Percentiles rank a stretch among this genome's conserved stretches.
Conservation (phyloP, 306 rosid species). For the Inga laurina region DNA sequence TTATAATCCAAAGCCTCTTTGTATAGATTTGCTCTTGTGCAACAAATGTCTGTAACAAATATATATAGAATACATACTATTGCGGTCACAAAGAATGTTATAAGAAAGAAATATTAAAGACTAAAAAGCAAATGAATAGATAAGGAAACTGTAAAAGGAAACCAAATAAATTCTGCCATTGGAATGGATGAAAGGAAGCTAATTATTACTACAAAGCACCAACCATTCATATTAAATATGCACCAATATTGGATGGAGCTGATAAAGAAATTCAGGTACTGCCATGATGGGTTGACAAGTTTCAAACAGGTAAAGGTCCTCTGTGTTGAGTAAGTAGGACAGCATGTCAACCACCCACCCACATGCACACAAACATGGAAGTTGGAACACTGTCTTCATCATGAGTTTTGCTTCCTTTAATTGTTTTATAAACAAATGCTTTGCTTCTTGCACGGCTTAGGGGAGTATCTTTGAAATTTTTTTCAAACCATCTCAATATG, state of each 20-base stretch:
- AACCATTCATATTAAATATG: neutral
- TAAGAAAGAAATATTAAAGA: neutral
- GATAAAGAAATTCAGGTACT: neutral
- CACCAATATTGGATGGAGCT: neutral
- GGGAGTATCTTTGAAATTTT: neutral
- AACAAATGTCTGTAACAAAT: slow-evolving; percentile 72
- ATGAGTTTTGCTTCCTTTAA: neutral
- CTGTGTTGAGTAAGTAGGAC: neutral
- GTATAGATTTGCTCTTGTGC: slow-evolving; percentile 84
- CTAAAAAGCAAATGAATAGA: neutral
- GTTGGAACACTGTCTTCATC: neutral
- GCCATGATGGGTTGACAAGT: neutral
- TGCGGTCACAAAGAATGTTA: neutral
- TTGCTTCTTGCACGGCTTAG: neutral
- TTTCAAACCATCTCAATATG: neutral
- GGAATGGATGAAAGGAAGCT: neutral
- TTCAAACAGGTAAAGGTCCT: neutral
- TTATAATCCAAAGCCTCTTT: slow-evolving; percentile 76
- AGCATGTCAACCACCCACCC: neutral
- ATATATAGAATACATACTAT: slow-evolving; percentile 11
- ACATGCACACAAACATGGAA: neutral
- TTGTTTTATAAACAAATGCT: neutral
- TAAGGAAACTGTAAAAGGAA: neutral
- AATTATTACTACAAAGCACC: neutral
- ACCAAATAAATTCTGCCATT: slow-evolving; percentile 2